Base-by-base conservation (phyloP, 768 basidiomycete species). In the Mycena polygramma region DNA sequence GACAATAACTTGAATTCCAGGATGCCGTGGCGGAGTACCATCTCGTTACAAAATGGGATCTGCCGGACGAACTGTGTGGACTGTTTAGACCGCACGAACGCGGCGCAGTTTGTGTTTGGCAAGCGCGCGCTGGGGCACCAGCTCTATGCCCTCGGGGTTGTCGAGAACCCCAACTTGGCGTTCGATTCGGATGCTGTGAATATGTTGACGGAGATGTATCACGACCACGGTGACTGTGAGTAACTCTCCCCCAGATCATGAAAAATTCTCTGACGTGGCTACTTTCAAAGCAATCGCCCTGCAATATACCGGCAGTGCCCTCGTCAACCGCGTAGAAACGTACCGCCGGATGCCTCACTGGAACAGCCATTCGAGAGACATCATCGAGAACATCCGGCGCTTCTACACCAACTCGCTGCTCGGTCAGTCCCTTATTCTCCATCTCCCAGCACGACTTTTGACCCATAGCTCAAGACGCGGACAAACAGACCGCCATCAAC, bases 151-250 rank as follows among this genome's bases (percentile, higher is more conserved):
- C 89, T 99, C 5, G 98, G 98, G 0, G 87, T 99, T 19, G 91
- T 98, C 10, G 90, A 92, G 22, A 90, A 84, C 66, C 96, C 97
- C 0, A 91, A 95, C 75, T 83, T 99, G 45, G 88, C 91, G 0
- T 97, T 97, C 76, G 96, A 97, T 75, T 95, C 94, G 13, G 97
- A 97, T 79, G 96, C 95, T 1, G 94, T 97, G 48, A 96, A 97
- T 78, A 96, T 99, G 90, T 77, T 99, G 74, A 99, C 96, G 5
- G 96, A 98, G 82, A 98, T 99, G 96, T 98, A 97, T 79, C 96
- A 97, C 77, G 96, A 98, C 79, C 96, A 98, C 74, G 96, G 96
- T 1, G 96, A 98, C 77, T 97, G 95, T 96, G 77, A 76, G 93
- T 55, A 35, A 41, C 37, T 6, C 37, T 6, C 22, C 46, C 72